Evolutionary conservation across 2,329 filamentous ascomycete genomes (phyloP).

Genomic region (Metarhizium sp.): DNA sequence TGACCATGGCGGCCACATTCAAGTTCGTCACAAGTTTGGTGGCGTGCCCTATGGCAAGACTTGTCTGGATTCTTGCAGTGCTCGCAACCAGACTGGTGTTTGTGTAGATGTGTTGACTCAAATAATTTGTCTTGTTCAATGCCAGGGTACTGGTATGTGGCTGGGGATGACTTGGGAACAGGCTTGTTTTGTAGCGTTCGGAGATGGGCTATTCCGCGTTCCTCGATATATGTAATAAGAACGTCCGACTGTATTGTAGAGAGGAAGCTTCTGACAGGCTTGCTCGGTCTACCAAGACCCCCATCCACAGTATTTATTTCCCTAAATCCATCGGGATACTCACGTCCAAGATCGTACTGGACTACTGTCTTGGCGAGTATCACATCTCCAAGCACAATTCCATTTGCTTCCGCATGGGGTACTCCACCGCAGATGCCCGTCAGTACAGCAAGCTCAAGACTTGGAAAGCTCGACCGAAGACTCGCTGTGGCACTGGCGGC

Average conservation of each 20-base stretch:
- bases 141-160: too few relatives aligned
- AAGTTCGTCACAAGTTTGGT: too few relatives aligned
- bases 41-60: too few relatives aligned
- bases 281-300: not conserved
- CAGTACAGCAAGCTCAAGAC: not conserved
- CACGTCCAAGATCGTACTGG: not conserved
- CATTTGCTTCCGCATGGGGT: not conserved
- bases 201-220: too few relatives aligned
- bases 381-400: not conserved
- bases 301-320: not conserved
- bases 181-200: too few relatives aligned
- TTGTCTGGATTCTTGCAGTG: too few relatives aligned
- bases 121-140: too few relatives aligned
- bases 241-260: not conserved
- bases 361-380: not conserved
- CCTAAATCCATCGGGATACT: not conserved
- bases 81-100: too few relatives aligned
- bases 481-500: not conserved
- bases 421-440: constrained; percentile 8
- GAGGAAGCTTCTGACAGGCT: not conserved
- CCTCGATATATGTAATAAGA: not conserved
- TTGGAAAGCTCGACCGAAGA: not conserved
- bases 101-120: too few relatives aligned
- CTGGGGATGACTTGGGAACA: too few relatives aligned
- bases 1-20: too few relatives aligned